phyloP scores from a whole-genome alignment of 352 stramenopile species.

The Globisporangium cederbergense region DNA sequence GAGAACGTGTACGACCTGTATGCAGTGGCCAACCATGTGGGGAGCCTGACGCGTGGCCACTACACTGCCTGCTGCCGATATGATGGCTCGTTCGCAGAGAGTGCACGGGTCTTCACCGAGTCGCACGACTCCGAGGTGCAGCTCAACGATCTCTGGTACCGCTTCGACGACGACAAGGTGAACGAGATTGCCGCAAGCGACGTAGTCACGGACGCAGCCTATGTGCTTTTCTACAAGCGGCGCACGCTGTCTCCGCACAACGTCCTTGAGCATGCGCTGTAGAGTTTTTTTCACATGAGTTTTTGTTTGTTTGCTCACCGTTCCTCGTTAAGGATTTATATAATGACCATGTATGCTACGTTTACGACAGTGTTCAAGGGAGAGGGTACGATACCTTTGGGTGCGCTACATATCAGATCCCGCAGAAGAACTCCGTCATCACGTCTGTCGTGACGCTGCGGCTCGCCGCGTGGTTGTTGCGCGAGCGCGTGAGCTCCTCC shows the following conservation, averaged over 20 bases:
- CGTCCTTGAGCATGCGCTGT: conserved; percentile 63
- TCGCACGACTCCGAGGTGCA: conserved; percentile 35
- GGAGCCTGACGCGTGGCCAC: conserved; percentile 92
- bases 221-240: conserved; percentile 92
- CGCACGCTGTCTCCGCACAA: conserved; percentile 68
- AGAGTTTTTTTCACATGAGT: conserved; percentile 7
- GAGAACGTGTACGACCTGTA: conserved; percentile 92
- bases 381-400: not conserved
- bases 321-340: conserved; percentile 4
- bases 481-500: conserved; percentile 49
- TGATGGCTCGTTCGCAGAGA: conserved; percentile 64
- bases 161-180: conserved; percentile 84
- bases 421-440: conserved; percentile 64
- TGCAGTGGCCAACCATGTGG: conserved; percentile 97
- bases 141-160: conserved; percentile 67
- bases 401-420: conserved; percentile 33
- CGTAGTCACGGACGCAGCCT: conserved; percentile 81
- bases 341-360: conserved; percentile 11
- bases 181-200: conserved; percentile 66
- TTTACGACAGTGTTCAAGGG: not conserved
- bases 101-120: conserved; percentile 40
- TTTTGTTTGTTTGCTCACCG: not conserved
- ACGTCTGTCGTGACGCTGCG: conserved; percentile 55
- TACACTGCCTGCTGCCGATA: conserved; percentile 90
- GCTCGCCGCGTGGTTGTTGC: conserved; percentile 37